Evolutionary conservation across 2,329 filamentous ascomycete species (phyloP), one percentile per base, ranked within the genome.

Genomic region (Ophidiomyces ophidiicola): DNA sequence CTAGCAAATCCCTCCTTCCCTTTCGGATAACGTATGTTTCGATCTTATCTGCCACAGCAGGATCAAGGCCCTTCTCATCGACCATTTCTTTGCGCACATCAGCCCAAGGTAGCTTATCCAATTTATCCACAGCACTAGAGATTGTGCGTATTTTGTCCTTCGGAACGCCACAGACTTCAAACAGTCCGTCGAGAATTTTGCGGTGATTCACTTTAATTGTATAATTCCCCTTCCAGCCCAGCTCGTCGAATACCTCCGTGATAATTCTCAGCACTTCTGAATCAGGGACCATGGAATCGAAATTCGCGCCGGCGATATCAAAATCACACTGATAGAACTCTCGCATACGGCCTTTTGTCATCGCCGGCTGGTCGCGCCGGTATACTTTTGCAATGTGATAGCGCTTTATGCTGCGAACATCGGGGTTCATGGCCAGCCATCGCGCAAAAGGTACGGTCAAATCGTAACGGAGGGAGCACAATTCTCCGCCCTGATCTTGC

Each of bases 241-340:
- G 68, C 33, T 74, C 74, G 50, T 88, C 76, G 53, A 94, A 93
- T 28, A 93, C 81, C 57, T 94, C 86, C 51, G 76, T 78, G 35
- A 83, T 75, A 48, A 94, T 86, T 42, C 81, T 74, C 51, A 96
- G 65, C 43, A 94, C 80, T 64, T 94, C 87, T 25, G 86, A 82
- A 55, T 94, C 88, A 41, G 87, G 84, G 18, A 94, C 72, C 86
- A 94, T 94, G 39, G 83, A 64, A 57, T 94, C 88, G 65, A 85
- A 92, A 29, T 67, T 69, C 45, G 60, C 50, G 44, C 87, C 86
- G 8, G 87, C 87, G 63, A 94, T 88, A 58, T 94, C 87, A 56
- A 94, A 92, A 64, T 96, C 88, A 66, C 87, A 94, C 63, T 94
- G 87, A 67, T 92, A 94, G 63, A 94, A 94, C 63, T 94, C 88